Percentiles rank a stretch among this genome's conserved stretches.
These are phyloP conservation scores for Trichocladium uniseriatum DNA, from an alignment of 495 filamentous ascomycete genomes.

Conservation along the genomic window DNA sequence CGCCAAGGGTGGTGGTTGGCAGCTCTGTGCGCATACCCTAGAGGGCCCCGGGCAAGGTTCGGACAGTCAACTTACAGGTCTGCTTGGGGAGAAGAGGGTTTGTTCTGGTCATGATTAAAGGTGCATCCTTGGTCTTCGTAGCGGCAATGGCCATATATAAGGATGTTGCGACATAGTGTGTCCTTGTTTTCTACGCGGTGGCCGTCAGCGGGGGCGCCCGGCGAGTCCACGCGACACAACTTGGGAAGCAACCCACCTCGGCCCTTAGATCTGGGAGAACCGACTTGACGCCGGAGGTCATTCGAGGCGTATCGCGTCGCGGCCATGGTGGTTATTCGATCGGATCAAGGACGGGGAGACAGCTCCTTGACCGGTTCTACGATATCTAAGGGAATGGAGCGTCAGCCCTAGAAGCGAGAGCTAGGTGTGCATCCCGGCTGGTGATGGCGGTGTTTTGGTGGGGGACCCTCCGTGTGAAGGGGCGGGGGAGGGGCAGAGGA, in stretches of 20 bases:
- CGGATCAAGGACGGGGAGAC: conserved; percentile 11
- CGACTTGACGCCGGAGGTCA: conserved; percentile 41
- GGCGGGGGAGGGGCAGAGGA: background rate
- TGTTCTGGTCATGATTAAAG: conserved; percentile 79
- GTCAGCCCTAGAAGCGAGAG: background rate
- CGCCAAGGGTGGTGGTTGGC: background rate
- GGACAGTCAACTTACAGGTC: conserved; percentile 45
- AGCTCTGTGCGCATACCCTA: background rate
- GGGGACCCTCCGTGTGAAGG: background rate
- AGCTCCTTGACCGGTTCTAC: conserved; percentile 22
- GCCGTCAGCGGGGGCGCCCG: conserved; percentile 7
- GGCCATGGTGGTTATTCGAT: conserved; percentile 29
- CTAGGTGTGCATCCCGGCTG: background rate
- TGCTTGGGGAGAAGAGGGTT: conserved; percentile 39
- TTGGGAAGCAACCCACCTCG: conserved; percentile 33
- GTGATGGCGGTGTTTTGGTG: background rate
- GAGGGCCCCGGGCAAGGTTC: background rate
- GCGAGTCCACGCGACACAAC: background rate
- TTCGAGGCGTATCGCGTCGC: conserved; percentile 34
- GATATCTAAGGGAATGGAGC: conserved; percentile 18
- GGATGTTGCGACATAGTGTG: conserved; percentile 83
- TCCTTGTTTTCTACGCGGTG: conserved; percentile 52
- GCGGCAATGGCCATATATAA: conserved; percentile 88
- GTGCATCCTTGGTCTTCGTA: conserved; percentile 86
- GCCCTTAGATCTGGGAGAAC: conserved; percentile 42